Base-by-base conservation (phyloP, 2,329 filamentous ascomycete species). In the Talaromyces rugulosus region DNA sequence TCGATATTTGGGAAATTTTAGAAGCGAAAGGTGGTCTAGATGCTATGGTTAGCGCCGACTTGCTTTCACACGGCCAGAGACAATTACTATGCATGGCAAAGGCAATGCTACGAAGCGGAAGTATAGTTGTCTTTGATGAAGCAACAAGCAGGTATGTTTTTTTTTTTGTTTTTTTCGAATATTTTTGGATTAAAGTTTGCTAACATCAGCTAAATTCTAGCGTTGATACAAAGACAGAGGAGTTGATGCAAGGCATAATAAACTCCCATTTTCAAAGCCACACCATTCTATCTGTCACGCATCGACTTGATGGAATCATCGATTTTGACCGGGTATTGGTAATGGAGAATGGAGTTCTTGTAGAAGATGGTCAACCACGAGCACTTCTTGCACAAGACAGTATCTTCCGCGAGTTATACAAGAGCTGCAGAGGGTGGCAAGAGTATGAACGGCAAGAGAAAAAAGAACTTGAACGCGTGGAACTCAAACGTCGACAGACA, bases 121-220 rank as follows among this genome's bases (percentile, higher is more conserved):
- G 88, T 69, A 86, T 92, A 68, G 87, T 92, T 82, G 85, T 92
- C 1, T 82, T 91, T 1, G 89, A 92, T 71, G 89, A 92, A 77
- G 89, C 89, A 2, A 92, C 89, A 0, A 68, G 65, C 62, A 70
- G 62, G 66, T 69, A 65, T 31, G 44, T 23, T 7, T 47, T 1
- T 11, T 50, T 5, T 50, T 50, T 11, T 50, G 2, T 50, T 50
- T 23, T 23, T 23, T 4, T 8, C 16, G 4, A 16, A 50, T 31
- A 18, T 30, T n/a, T 16, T 28, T 8, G 5, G 30, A 18, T 57
- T 69, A 85, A 91, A 67, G 87, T 92, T 82, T 85, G 92, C 1
- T 82, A 91, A 1, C 89, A 92, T 71, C 89, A 92, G 77, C 89
- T 89, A 2, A 92, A 89, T 0, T 87, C 83, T 11, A 87, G 89